Evolutionary conservation across 2,329 filamentous ascomycete species (phyloP), one percentile per base, ranked within the genome.

Genomic region (Cyanodermella asteris): DNA sequence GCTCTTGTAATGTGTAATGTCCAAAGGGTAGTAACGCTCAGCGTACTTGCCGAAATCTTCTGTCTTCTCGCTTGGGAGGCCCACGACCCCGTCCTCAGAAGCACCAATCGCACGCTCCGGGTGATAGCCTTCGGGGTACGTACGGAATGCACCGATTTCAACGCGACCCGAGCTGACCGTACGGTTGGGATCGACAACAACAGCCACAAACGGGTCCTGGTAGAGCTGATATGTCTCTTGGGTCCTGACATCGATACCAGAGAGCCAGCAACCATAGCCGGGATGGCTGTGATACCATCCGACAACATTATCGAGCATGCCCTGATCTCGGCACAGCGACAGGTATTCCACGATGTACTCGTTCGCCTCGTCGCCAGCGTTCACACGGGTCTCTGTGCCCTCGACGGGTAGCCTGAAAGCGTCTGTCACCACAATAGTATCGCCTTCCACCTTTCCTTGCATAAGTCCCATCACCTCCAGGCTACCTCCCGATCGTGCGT

Each of bases 211-310:
- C 2, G 87, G 87, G 40, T 93, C 87, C 29, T 72, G 68, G 49
- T 72, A 84, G 35, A 61, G 56, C 52, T 97, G 87, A 51, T 93
- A 81, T 41, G 73, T 70, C 36, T 64, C 61, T 48, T 97, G 75
- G 3, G 87, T 97, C 27, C 62, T 62, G 26, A 97, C 87, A 45
- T 97, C 87, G 49, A 97, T 94, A 29, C 87, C 87, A 18, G 73
- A 82, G 14, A 97, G 63, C 87, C 87, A 97, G 59, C 87, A 97
- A 22, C 87, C 87, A 47, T 97, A 97, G 14, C 87, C 87, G 0
- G 87, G 87, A 46, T 97, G 87, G 37, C 73, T 84, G 51, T 97
- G 87, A 49, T 97, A 97, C 87, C 87, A 97, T 11, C 87, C 87
- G 10, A 97, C 75, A 1, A 78, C 76, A 46, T 97, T 94, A 51